Evolutionary conservation across 2,329 filamentous ascomycete species (phyloP), one percentile per base, ranked within the genome.

Genomic region (Colletotrichum sp.): DNA sequence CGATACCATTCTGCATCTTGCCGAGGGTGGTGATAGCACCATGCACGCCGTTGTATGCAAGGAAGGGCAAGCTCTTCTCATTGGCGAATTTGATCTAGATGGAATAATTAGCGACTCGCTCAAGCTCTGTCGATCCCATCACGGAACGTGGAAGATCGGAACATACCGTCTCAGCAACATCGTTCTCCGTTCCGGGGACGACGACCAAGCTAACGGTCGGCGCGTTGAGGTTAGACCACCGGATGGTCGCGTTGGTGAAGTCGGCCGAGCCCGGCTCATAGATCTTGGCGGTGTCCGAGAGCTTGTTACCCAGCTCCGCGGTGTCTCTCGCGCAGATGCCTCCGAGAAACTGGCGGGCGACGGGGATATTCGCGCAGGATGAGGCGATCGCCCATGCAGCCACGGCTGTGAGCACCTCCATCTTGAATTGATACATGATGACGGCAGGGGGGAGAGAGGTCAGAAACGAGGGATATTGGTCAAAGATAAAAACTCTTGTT

Each of bases 31-130:
- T 88, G 62, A 89, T 84, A 5, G 87, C 83, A 5, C 90, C 90
- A 73, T 92, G 90, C 3, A 84, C 86, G 16, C 89, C 88, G 79
- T 89, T 90, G 79, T 85, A 87, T 1, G 89, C 87, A 4, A 92
- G 85, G 77, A 92, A 90, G 0, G 90, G 88, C 4, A 90, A 72
- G 3, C 84, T 78, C 62, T 85, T 81, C 49, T 83, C 79, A 77
- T 88, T 89, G 57, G 90, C 89, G 75, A 84, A 91, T 66, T 82
- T 82, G 32, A 84, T 79, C 82, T 82, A 16, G 59, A 19, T 5
- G 27, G 39, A 3, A 32, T 44, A 1, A 4, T 62, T 8, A 27
- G 55, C n/a, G 22, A n/a, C 6, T 16, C 5, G 12, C 30, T 29
- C 5, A 11, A 55, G 15, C 8, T 16, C 8, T 5, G 44, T 8